phyloP scores from a whole-genome alignment of 2,329 filamentous ascomycete species.

The Sporothrix sp. region DNA sequence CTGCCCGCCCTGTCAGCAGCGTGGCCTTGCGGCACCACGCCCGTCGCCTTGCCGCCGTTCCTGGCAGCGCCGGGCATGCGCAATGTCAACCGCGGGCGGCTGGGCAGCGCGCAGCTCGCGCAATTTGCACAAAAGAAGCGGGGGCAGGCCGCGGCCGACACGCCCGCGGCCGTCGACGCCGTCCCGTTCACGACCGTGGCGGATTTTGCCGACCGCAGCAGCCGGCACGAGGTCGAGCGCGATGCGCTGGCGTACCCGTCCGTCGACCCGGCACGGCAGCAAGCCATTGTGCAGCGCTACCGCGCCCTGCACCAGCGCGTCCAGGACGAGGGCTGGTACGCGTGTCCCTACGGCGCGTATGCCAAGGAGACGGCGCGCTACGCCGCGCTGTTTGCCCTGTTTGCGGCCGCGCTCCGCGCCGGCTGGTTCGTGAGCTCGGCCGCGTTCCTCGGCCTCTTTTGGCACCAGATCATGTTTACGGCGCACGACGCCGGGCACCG shows the following conservation, averaged over 20 bases:
- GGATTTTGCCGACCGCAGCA: conserved; percentile 27
- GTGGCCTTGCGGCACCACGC: neutral
- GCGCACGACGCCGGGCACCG: conserved; percentile 57
- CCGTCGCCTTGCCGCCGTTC: conserved; percentile 5
- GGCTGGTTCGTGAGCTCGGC: conserved; percentile 50
- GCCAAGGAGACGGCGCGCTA: conserved; percentile 49
- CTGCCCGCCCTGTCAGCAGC: neutral
- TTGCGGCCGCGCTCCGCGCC: conserved; percentile 34
- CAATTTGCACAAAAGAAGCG: conserved; percentile 1
- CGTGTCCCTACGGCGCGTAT: conserved; percentile 49
- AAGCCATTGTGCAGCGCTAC: conserved; percentile 46
- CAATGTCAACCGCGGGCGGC: conserved; percentile 4
- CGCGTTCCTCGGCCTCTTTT: conserved; percentile 51
- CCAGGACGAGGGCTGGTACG: conserved; percentile 45
- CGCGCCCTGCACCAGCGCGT: conserved; percentile 45
- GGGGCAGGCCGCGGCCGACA: neutral
- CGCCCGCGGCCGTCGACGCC: neutral
- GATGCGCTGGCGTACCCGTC: conserved; percentile 39
- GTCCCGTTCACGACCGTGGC: neutral
- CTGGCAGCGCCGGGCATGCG: conserved; percentile 6
- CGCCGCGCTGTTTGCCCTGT: conserved; percentile 37
- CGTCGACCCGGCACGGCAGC: conserved; percentile 43
- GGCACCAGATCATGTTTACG: conserved; percentile 61
- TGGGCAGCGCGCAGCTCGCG: conserved; percentile 3
- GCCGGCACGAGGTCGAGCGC: conserved; percentile 28